Percentiles rank a stretch among this genome's conserved stretches.
These are phyloP conservation scores for Phytophthora colocasiae DNA, from an alignment of 352 stramenopile genomes.

Conservation along the genomic window DNA sequence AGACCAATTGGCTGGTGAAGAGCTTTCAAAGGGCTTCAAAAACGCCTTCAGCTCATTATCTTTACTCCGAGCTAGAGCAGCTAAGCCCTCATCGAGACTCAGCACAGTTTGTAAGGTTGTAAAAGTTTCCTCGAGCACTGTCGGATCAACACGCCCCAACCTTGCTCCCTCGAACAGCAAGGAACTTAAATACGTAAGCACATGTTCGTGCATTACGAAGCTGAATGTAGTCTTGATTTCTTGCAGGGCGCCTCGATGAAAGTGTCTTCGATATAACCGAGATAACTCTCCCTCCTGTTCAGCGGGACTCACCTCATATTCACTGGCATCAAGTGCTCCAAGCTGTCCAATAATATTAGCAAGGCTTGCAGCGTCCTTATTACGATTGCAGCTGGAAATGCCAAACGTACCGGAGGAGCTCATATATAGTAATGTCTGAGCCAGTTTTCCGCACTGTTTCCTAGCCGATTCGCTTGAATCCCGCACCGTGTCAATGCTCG, in stretches of 20 bases:
- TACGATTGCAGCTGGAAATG: conserved; percentile 6
- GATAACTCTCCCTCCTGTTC: conserved; percentile 55
- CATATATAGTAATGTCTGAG: conserved; percentile 61
- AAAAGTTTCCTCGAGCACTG: conserved; percentile 53
- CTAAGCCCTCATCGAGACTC: conserved; percentile 42
- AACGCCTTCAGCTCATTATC: conserved; percentile 74
- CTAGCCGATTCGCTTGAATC: conserved; percentile 23
- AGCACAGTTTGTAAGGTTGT: conserved; percentile 62
- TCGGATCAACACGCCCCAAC: conserved; percentile 21
- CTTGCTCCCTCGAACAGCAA: conserved; percentile 63
- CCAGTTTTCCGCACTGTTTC: conserved; percentile 49
- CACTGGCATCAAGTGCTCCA: conserved; percentile 60
- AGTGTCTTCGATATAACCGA: conserved; percentile 61
- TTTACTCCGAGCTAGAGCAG: conserved; percentile 52
- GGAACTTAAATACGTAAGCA: conserved; percentile 70
- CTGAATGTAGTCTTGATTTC: conserved; percentile 60
- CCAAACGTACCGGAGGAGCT: conserved; percentile 40
- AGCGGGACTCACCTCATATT: conserved; percentile 70
- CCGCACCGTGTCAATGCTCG: conserved; percentile 39
- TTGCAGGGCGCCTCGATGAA: conserved; percentile 60
- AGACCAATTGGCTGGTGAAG: conserved; percentile 68
- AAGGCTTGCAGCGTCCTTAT: conserved; percentile 38
- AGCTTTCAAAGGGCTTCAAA: conserved; percentile 54
- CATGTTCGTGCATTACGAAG: conserved; percentile 62
- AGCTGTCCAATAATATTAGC: conserved; percentile 74